Evolutionary conservation across 2,329 filamentous ascomycete species (phyloP).

Genomic region (Sclerotinia glacialis): DNA sequence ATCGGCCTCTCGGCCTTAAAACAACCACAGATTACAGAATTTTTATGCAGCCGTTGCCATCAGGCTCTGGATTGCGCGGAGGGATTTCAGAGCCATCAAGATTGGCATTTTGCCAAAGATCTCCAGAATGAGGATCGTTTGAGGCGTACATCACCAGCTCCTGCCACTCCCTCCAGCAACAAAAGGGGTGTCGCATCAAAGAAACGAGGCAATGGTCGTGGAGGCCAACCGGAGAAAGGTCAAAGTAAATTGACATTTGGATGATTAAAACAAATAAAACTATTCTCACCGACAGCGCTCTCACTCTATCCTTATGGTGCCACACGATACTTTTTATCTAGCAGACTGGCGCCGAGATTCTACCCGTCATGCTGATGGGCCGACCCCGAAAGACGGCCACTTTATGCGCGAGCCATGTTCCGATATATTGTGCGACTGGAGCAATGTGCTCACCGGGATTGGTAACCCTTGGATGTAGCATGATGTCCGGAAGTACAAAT

Average conservation of each 20-base stretch:
- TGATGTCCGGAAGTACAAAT: slow-evolving; percentile 16
- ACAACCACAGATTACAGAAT: slow-evolving; percentile 42
- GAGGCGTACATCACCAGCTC: slow-evolving; percentile 17
- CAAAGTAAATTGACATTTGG: slow-evolving; percentile 59
- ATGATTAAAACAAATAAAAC: slow-evolving; percentile 27
- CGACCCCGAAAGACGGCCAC: slow-evolving; percentile 13
- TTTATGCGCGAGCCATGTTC: slow-evolving; percentile 8
- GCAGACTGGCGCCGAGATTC: slow-evolving; percentile 1
- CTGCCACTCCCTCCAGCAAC: slow-evolving; percentile 37
- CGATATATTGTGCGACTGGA: slow-evolving; percentile 5
- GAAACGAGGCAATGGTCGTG: slow-evolving; percentile 32
- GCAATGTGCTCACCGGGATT: slow-evolving; percentile 14
- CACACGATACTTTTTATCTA: slow-evolving; percentile 30
- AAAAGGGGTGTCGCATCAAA: slow-evolving; percentile 32
- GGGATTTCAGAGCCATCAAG: slow-evolving; percentile 71
- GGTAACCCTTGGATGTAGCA: slow-evolving; percentile 10
- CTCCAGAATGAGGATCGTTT: slow-evolving; percentile 55
- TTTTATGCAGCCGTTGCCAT: slow-evolving; percentile 64
- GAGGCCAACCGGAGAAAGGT: slow-evolving; percentile 48
- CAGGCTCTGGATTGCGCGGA: slow-evolving; percentile 56
- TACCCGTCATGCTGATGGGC: slow-evolving; percentile 13
- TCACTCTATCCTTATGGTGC: slow-evolving; percentile 33
- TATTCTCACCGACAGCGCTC: slow-evolving; percentile 16
- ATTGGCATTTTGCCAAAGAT: slow-evolving; percentile 93
- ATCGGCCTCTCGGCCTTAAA: slow-evolving; percentile 34